These are phyloP conservation scores for Mitragyna speciosa DNA, from an alignment of 257 asterid genomes.

Conservation along the genomic window DNA sequence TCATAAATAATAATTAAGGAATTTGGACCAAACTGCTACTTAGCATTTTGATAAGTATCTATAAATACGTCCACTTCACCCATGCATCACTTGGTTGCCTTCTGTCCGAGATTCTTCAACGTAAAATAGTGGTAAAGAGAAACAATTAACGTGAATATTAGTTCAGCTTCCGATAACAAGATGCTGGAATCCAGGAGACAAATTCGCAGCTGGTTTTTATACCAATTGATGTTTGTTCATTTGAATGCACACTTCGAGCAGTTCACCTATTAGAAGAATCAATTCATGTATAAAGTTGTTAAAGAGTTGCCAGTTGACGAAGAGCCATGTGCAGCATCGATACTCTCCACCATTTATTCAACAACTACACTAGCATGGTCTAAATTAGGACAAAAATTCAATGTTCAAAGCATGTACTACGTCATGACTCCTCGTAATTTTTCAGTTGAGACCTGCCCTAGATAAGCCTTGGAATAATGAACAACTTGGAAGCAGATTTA, in stretches of 20 bases:
- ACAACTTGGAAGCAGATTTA: too few species aligned
- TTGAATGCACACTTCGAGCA: neutral
- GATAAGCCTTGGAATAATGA: neutral
- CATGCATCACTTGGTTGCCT: slow-evolving; percentile 4
- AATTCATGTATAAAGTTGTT: neutral
- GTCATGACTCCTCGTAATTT: neutral
- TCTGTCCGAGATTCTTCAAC: neutral
- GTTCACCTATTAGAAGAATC: neutral
- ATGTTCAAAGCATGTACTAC: neutral
- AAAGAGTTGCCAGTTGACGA: neutral
- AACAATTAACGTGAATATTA: neutral
- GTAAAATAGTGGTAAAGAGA: neutral
- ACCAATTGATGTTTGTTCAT: neutral
- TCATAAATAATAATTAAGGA: too few species aligned
- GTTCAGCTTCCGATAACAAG: neutral
- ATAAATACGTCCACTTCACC: too few species aligned
- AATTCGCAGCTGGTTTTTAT: neutral
- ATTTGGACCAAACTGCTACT: too few species aligned
- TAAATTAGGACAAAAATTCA: neutral
- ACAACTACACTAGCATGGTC: neutral
- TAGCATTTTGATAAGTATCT: neutral
- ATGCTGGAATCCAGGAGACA: slow-evolving; percentile 11
- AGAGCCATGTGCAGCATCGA: neutral
- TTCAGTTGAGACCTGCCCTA: neutral
- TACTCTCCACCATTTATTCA: neutral